These are phyloP conservation scores for Neocallimastix lanati DNA, from an alignment of 192 early-diverging fungal genomes.

Conservation along the genomic window DNA sequence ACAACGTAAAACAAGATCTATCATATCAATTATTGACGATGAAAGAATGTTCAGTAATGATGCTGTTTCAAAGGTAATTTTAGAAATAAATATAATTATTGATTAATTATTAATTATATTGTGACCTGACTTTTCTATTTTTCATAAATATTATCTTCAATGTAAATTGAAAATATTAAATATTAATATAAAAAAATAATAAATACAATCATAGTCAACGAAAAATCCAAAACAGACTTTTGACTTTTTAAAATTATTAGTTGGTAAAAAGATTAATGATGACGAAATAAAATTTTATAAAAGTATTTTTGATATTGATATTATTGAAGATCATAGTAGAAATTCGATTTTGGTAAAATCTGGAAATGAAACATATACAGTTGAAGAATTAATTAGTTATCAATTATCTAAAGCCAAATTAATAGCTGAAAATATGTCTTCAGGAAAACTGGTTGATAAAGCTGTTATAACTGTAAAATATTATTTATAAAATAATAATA, in stretches of 20 bases:
- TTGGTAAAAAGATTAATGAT: conserved; percentile 29
- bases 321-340: background rate
- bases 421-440: conserved; percentile 62
- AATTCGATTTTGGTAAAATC: background rate
- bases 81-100: too few species aligned
- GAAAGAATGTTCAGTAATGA: conserved; percentile 70
- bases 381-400: conserved; percentile 86
- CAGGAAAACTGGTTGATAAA: conserved; percentile 51
- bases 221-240: conserved; percentile 46
- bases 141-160: too few species aligned
- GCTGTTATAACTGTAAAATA: conserved; percentile 90
- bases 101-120: too few species aligned
- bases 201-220: too few species aligned
- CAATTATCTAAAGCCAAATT: conserved; percentile 75
- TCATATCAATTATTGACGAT: conserved; percentile 54
- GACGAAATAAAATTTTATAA: background rate
- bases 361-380: conserved; percentile 15
- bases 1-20: conserved; percentile 78
- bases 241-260: conserved; percentile 48
- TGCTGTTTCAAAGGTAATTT: conserved; percentile 52
- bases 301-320: background rate
- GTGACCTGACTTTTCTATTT: too few species aligned
- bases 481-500: too few species aligned
- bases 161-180: too few species aligned
- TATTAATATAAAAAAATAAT: too few species aligned